Percentiles rank a stretch among this genome's conserved stretches.
phyloP scores from a whole-genome alignment of 2,329 filamentous ascomycete genomes.

The Coniochaeta sp. region DNA sequence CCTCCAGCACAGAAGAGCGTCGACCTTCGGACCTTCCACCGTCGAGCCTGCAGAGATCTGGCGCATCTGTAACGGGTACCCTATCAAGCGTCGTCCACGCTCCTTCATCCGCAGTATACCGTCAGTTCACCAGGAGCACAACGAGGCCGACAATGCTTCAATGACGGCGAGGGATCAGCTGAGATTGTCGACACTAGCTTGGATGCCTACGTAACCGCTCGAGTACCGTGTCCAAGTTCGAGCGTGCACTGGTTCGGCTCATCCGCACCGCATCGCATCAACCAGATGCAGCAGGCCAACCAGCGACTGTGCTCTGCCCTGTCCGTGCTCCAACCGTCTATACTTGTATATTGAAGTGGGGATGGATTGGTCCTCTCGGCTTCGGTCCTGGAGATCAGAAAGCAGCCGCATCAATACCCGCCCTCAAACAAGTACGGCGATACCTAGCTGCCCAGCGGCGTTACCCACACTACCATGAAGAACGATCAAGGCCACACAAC shows the following conservation, averaged over 20 bases:
- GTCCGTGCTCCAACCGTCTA: background rate
- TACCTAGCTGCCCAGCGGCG: background rate
- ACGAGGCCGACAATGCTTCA: too few relatives aligned
- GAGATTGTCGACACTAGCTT: too few relatives aligned
- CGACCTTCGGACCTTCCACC: background rate
- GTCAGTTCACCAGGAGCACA: too few relatives aligned
- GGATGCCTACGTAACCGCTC: background rate
- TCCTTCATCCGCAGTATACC: too few relatives aligned
- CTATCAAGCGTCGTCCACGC: too few relatives aligned
- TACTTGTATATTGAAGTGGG: background rate
- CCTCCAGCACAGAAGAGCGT: background rate
- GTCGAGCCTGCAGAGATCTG: background rate
- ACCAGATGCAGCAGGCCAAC: background rate
- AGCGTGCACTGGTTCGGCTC: background rate
- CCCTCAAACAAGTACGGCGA: background rate
- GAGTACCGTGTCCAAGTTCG: background rate
- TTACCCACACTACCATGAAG: background rate
- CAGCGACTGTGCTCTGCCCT: background rate
- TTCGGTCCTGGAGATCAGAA: background rate
- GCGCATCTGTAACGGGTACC: too few relatives aligned
- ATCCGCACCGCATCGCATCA: conserved; percentile 1
- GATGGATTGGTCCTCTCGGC: background rate
- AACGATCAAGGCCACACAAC: background rate
- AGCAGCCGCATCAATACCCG: background rate
- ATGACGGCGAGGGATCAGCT: too few relatives aligned